These are phyloP conservation scores for Pseudognaphalium luteoalbum DNA, from an alignment of 129 eudicot species.

Conservation along the genomic window DNA sequence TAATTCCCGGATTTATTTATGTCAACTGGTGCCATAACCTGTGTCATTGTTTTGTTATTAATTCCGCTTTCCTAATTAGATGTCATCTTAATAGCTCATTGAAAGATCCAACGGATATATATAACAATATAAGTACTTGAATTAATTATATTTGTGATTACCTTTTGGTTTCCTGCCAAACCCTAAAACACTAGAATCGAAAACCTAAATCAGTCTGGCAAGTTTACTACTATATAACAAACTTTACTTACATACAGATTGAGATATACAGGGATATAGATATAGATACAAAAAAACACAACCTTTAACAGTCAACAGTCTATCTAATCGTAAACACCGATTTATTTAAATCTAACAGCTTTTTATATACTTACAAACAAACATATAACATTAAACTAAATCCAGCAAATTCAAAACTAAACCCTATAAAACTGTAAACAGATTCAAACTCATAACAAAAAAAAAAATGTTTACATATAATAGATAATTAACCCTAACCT, in stretches of 20 bases:
- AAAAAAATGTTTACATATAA: not conserved
- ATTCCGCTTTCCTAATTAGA: conserved; percentile 17
- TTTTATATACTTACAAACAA: not conserved
- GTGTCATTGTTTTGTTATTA: not conserved
- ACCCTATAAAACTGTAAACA: conserved; percentile 27
- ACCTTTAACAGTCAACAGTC: not conserved
- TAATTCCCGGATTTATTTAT: not conserved
- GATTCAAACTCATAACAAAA: conserved; percentile 12
- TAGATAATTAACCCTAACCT: conserved; percentile 5
- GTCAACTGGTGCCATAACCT: not conserved
- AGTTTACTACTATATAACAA: conserved; percentile 22
- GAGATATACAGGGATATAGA: not conserved
- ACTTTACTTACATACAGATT: conserved; percentile 6
- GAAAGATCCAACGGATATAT: conserved; percentile 4
- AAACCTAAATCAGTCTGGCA: not conserved
- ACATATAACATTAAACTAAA: conserved; percentile 14
- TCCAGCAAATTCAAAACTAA: conserved; percentile 34
- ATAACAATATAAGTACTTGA: not conserved
- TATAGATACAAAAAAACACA: not conserved
- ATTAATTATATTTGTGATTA: not conserved
- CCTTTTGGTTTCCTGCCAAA: conserved; percentile 8
- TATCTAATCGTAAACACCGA: conserved; percentile 14
- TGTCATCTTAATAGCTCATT: not conserved
- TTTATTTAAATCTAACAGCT: conserved; percentile 14
- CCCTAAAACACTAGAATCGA: conserved; percentile 23